Conservation (phyloP, 139 green algal genomes). For the Auxenochlorella pyrenoidosa region DNA sequence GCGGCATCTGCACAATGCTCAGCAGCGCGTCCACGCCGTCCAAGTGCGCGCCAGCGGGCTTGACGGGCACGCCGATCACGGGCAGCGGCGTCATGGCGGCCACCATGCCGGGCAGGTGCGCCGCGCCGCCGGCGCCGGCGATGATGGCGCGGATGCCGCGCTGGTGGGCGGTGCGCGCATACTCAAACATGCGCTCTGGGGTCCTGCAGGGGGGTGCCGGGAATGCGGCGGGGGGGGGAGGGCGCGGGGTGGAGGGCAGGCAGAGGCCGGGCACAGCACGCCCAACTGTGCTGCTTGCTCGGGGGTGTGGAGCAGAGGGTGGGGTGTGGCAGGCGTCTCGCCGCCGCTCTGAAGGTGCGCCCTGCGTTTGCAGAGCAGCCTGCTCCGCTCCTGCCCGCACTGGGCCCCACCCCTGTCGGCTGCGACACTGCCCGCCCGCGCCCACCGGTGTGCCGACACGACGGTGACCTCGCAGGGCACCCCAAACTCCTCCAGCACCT, state of each 20-base stretch:
- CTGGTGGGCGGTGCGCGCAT: conserved; percentile 77
- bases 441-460: conserved; percentile 88
- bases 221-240: background rate
- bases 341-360: no score
- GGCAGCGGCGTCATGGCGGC: conserved; percentile 96
- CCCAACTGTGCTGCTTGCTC: no score
- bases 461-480: conserved; percentile 86
- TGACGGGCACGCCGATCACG: conserved; percentile 96
- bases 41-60: conserved; percentile 82
- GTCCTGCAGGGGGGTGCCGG: conserved; percentile 62
- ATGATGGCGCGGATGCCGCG: conserved; percentile 91
- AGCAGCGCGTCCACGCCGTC: conserved; percentile 96
- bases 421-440: background rate
- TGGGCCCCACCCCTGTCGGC: no score
- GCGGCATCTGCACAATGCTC: conserved; percentile 97
- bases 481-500: conserved; percentile 83
- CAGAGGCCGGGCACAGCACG: background rate
- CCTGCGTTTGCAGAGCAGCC: no score
- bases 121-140: conserved; percentile 90
- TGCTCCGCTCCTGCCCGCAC: no score
- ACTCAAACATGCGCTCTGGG: conserved; percentile 94
- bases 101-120: conserved; percentile 98
- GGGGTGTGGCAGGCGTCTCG: background rate
- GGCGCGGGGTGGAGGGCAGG: background rate
- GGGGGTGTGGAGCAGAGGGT: background rate